These are phyloP conservation scores for Limonium bicolor DNA, from an alignment of 148 eudicot genomes.

Conservation along the genomic window DNA sequence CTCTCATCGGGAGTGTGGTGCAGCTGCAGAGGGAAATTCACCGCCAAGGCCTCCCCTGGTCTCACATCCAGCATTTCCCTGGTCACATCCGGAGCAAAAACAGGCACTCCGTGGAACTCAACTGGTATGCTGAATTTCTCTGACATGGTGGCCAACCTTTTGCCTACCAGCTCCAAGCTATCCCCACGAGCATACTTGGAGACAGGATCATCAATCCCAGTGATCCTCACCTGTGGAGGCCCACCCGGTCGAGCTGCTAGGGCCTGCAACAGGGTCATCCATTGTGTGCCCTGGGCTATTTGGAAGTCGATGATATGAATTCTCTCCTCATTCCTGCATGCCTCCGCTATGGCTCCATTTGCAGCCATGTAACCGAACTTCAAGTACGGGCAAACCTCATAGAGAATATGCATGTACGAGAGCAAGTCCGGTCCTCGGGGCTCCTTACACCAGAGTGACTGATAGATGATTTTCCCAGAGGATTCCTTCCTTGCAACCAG, in stretches of 20 bases:
- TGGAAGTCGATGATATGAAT: slow-evolving; percentile 85
- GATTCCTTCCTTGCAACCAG: slow-evolving; percentile 58
- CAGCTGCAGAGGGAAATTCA: slow-evolving; percentile 75
- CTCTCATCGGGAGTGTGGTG: slow-evolving; percentile 97
- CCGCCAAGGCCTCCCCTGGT: slow-evolving; percentile 77
- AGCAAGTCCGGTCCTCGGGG: slow-evolving; percentile 69
- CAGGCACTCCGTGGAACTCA: slow-evolving; percentile 59
- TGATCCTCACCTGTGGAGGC: slow-evolving; percentile 65
- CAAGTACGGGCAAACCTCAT: slow-evolving; percentile 74
- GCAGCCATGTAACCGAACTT: slow-evolving; percentile 93
- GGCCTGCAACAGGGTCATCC: slow-evolving; percentile 91
- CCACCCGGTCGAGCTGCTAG: slow-evolving; percentile 76
- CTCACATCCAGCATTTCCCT: slow-evolving; percentile 53
- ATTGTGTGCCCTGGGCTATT: slow-evolving; percentile 80
- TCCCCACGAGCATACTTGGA: slow-evolving; percentile 65
- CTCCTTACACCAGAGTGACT: slow-evolving; percentile 55
- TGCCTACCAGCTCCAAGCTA: slow-evolving; percentile 41
- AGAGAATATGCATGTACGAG: slow-evolving; percentile 82
- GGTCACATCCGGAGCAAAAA: slow-evolving; percentile 44
- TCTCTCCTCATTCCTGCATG: slow-evolving; percentile 54
- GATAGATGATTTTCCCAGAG: slow-evolving; percentile 65
- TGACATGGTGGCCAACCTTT: slow-evolving; percentile 37
- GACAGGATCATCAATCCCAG: slow-evolving; percentile 79
- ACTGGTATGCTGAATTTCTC: slow-evolving; percentile 49
- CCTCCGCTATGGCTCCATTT: slow-evolving; percentile 89